These are phyloP conservation scores for Trifolium repens DNA, from an alignment of 306 rosid genomes.

Conservation along the genomic window DNA sequence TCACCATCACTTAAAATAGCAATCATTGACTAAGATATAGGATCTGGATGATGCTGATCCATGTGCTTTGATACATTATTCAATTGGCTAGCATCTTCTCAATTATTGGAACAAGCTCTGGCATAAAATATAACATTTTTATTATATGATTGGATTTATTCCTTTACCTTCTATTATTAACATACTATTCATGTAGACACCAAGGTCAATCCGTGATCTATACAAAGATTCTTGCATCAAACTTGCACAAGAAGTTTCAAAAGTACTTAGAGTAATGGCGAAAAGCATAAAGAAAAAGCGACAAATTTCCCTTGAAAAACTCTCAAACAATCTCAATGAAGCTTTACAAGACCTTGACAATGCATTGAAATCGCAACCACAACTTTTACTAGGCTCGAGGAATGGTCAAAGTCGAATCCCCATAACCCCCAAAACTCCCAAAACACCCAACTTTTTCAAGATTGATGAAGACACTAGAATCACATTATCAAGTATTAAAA, in stretches of 20 bases:
- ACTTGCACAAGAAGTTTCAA: constrained; percentile 70
- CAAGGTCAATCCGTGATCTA: constrained; percentile 59
- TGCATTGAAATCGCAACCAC: constrained; percentile 82
- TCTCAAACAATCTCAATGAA: constrained; percentile 67
- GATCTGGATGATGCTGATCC: constrained; percentile 28
- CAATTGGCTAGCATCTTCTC: neutral
- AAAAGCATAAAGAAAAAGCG: constrained; percentile 64
- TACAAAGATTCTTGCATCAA: constrained; percentile 78
- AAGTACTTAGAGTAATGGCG: constrained; percentile 63
- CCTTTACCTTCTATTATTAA: neutral
- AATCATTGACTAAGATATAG: constrained; percentile 53
- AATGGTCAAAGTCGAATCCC: constrained; percentile 44
- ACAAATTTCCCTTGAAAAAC: constrained; percentile 63
- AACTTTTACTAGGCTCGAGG: constrained; percentile 68
- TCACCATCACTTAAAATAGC: neutral
- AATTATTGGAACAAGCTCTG: constrained; percentile 46
- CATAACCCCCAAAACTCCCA: constrained; percentile 47
- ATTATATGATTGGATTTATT: constrained; percentile 34
- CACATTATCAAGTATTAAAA: constrained; percentile 58
- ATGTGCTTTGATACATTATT: neutral
- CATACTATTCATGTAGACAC: constrained; percentile 56
- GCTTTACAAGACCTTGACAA: constrained; percentile 72
- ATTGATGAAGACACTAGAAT: constrained; percentile 41
- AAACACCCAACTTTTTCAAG: constrained; percentile 47
- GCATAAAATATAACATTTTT: constrained; percentile 21